phyloP scores from a whole-genome alignment of 768 basidiomycete species.

The Tylopilus felleus region DNA sequence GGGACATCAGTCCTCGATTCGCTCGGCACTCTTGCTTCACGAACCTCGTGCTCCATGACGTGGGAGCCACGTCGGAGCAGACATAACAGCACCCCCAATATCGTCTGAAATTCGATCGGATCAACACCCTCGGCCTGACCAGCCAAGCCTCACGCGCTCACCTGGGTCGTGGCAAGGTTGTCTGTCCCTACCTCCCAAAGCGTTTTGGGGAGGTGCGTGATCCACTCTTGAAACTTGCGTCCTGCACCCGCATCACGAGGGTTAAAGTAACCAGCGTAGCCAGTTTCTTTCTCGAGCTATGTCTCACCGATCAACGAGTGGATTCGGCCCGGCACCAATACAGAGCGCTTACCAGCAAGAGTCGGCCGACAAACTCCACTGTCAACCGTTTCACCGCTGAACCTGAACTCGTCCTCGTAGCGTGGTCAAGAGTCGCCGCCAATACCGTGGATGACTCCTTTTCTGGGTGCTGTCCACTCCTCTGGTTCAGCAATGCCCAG shows the following conservation, averaged over 20 bases:
- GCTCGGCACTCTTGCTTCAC: neutral
- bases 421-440: slow-evolving; percentile 63
- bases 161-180: slow-evolving; percentile 60
- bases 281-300: slow-evolving; percentile 59
- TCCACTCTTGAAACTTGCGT: slow-evolving; percentile 56
- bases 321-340: neutral
- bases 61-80: slow-evolving; percentile 52
- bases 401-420: slow-evolving; percentile 52
- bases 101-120: slow-evolving; percentile 34
- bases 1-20: slow-evolving; percentile 11
- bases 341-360: slow-evolving; percentile 55
- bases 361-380: slow-evolving; percentile 69
- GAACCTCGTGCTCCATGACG: slow-evolving; percentile 39
- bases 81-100: slow-evolving; percentile 63
- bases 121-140: neutral
- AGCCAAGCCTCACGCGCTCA: slow-evolving; percentile 28
- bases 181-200: slow-evolving; percentile 80
- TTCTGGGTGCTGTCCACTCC: slow-evolving; percentile 24
- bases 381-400: slow-evolving; percentile 64
- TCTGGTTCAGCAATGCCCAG: slow-evolving; percentile 67
- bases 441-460: slow-evolving; percentile 32
- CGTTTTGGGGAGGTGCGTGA: slow-evolving; percentile 69
- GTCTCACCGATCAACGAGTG: slow-evolving; percentile 2
- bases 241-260: slow-evolving; percentile 28
- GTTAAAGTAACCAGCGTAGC: slow-evolving; percentile 50